These are phyloP conservation scores for Fallopia convolvulus DNA, from an alignment of 148 eudicot species.

Conservation along the genomic window DNA sequence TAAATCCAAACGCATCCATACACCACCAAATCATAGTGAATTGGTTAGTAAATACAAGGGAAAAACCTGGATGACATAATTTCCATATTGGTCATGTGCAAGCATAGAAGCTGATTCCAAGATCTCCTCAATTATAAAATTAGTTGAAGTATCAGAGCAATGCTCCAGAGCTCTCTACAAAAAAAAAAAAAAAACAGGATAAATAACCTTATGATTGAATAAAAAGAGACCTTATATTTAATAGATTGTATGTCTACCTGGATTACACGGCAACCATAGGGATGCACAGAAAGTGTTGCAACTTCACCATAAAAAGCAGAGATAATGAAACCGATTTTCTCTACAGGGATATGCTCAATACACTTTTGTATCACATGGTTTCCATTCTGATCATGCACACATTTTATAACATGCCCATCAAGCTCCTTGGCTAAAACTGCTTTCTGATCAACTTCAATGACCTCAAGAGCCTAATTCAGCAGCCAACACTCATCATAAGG, in stretches of 20 bases:
- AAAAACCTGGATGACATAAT: conserved; percentile 76
- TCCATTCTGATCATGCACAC: conserved; percentile 92
- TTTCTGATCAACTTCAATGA: conserved; percentile 79
- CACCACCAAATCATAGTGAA: neutral
- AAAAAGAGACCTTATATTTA: neutral
- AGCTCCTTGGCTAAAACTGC: conserved; percentile 62
- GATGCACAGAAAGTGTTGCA: conserved; percentile 69
- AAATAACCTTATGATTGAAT: neutral
- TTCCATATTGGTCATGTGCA: conserved; percentile 82
- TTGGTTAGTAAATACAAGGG: neutral
- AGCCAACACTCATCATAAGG: neutral
- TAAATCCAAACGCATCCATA: too few species aligned
- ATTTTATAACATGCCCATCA: conserved; percentile 70
- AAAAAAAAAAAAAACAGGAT: neutral
- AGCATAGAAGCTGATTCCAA: conserved; percentile 61
- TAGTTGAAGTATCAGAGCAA: conserved; percentile 51
- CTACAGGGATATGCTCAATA: conserved; percentile 62
- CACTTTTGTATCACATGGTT: conserved; percentile 95
- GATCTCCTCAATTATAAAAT: conserved; percentile 61
- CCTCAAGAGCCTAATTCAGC: conserved; percentile 73
- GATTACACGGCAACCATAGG: conserved; percentile 94
- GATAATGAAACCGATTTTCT: conserved; percentile 57
- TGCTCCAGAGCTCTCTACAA: conserved; percentile 79
- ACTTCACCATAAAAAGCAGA: conserved; percentile 63
- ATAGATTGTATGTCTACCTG: conserved; percentile 39